These are phyloP conservation scores for Chloropicon primus DNA, from an alignment of 139 green algal species.

Conservation along the genomic window DNA sequence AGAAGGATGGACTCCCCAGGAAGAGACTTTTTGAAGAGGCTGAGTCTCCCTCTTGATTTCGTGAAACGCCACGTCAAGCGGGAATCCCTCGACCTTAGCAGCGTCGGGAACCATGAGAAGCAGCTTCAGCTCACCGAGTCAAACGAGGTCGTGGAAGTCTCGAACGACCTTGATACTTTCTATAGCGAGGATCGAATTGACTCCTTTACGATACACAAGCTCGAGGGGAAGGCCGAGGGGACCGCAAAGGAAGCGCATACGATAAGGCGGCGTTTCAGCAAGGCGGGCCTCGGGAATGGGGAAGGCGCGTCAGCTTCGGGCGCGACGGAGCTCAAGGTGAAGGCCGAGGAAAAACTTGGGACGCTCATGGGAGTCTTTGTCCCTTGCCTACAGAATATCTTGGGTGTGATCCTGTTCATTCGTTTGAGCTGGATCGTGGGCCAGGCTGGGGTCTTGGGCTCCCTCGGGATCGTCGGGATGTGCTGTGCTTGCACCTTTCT, in stretches of 20 bases:
- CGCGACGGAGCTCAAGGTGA: background rate
- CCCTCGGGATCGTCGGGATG: constrained; percentile 13
- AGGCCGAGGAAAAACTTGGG: constrained; percentile 8
- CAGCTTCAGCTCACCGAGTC: background rate
- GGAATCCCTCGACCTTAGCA: background rate
- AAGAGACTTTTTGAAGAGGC: background rate
- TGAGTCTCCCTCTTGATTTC: background rate
- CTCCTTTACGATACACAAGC: background rate
- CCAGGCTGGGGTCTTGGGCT: constrained; percentile 21
- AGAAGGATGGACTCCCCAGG: background rate
- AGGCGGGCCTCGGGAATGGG: background rate
- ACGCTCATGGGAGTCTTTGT: constrained; percentile 27
- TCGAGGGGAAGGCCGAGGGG: background rate
- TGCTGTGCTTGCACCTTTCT: constrained; percentile 27
- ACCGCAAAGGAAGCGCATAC: background rate
- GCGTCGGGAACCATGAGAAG: background rate
- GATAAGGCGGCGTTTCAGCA: background rate
- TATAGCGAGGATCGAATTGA: background rate
- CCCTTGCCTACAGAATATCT: constrained; percentile 27
- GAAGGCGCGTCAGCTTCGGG: background rate
- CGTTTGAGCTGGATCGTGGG: constrained; percentile 20
- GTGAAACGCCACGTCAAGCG: background rate
- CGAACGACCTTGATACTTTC: background rate
- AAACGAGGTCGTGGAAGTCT: background rate
- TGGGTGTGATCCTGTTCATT: constrained; percentile 31